phyloP scores from a whole-genome alignment of 2,329 filamentous ascomycete genomes.

The Keithomyces neogunnii region DNA sequence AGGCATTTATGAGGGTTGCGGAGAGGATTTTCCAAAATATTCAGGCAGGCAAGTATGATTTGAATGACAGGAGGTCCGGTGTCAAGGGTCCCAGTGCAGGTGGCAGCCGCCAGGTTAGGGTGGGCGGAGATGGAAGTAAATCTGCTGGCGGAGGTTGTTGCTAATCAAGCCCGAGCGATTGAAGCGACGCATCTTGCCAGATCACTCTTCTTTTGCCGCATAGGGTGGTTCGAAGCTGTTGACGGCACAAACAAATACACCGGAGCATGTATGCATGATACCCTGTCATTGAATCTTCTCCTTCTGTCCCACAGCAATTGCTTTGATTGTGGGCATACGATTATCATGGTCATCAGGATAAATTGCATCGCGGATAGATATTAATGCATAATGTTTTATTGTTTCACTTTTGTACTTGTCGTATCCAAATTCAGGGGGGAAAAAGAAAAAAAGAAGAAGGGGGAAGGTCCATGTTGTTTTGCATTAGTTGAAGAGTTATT shows the following conservation, averaged over 20 bases:
- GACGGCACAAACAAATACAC: constrained; percentile 1
- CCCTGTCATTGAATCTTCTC: background rate
- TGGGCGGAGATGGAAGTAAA: constrained; percentile 31
- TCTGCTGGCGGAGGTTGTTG: constrained; percentile 38
- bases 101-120: constrained; percentile 35
- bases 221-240: background rate
- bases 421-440: constrained; percentile 3
- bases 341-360: background rate
- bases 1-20: constrained; percentile 85
- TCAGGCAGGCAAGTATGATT: constrained; percentile 85
- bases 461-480: constrained; percentile 14
- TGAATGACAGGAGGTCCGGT: constrained; percentile 85
- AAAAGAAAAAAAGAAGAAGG: too few relatives aligned
- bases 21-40: constrained; percentile 97
- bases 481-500: constrained; percentile 21
- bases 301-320: background rate
- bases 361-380: background rate
- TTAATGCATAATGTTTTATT: constrained; percentile 19
- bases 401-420: constrained; percentile 7
- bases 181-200: background rate
- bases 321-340: background rate
- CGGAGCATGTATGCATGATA: constrained; percentile 4
- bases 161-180: constrained; percentile 14
- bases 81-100: constrained; percentile 65
- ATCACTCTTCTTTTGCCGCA: background rate